These are phyloP conservation scores for Camellia granthamiana DNA, from an alignment of 148 eudicot species.

Conservation along the genomic window DNA sequence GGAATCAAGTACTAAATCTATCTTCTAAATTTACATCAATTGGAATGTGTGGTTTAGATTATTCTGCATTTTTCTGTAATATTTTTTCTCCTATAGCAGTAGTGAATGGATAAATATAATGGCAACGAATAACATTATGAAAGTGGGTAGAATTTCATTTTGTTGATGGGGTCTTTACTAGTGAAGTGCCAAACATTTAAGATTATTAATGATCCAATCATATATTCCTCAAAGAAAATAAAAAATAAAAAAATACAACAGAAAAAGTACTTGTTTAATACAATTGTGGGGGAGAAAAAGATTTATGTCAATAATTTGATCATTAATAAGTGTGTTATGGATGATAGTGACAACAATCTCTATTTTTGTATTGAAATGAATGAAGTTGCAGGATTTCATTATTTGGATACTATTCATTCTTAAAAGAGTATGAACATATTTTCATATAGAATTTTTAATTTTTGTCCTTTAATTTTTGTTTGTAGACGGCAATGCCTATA, in stretches of 20 bases:
- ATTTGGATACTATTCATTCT: background rate
- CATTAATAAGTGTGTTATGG: no score
- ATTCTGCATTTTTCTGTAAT: no score
- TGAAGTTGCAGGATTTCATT: background rate
- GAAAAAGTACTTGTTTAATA: no score
- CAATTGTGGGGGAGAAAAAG: no score
- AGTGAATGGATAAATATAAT: no score
- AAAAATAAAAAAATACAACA: no score
- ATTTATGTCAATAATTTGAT: no score
- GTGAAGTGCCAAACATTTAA: background rate
- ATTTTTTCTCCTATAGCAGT: no score
- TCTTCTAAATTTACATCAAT: background rate
- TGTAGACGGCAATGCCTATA: constrained; percentile 40
- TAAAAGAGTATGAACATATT: no score
- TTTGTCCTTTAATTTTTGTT: background rate
- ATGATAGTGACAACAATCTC: no score
- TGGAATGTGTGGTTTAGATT: background rate
- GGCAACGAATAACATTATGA: background rate
- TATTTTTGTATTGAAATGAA: no score
- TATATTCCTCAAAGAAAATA: background rate
- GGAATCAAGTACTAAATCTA: constrained; percentile 54
- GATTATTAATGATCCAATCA: background rate
- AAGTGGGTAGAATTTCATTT: constrained; percentile 9
- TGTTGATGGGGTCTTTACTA: background rate
- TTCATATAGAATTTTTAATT: no score